These are phyloP conservation scores for Leptosphaerulina australis DNA, from an alignment of 2,329 filamentous ascomycete species.

Conservation along the genomic window DNA sequence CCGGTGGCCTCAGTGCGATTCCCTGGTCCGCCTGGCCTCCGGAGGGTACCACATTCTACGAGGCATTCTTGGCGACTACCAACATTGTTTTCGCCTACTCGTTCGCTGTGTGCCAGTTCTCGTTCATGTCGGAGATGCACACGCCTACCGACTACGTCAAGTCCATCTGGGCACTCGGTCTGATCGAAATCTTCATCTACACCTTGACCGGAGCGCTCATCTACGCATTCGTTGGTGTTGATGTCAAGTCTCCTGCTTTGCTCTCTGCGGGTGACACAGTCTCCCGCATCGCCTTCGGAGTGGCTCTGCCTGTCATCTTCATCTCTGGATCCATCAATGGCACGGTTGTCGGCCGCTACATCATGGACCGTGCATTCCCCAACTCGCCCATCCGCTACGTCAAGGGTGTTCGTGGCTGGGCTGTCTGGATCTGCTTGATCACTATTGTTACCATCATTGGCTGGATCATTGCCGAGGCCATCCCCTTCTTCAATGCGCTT, in stretches of 20 bases:
- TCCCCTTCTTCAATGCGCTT: conserved; percentile 73
- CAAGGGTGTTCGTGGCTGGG: conserved; percentile 47
- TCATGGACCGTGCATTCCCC: conserved; percentile 67
- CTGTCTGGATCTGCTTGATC: conserved; percentile 66
- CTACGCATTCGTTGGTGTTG: conserved; percentile 69
- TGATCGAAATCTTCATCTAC: conserved; percentile 66
- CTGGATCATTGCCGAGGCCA: conserved; percentile 72
- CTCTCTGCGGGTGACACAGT: conserved; percentile 65
- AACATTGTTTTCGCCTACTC: conserved; percentile 43
- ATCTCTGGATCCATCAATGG: conserved; percentile 74
- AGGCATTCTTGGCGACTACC: conserved; percentile 57
- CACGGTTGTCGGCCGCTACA: conserved; percentile 70
- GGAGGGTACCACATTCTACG: conserved; percentile 64
- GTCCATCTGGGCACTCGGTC: conserved; percentile 60
- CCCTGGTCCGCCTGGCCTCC: conserved; percentile 45
- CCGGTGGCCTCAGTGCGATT: conserved; percentile 38
- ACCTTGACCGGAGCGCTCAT: conserved; percentile 71
- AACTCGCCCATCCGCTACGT: conserved; percentile 56
- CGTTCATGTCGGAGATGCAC: conserved; percentile 70
- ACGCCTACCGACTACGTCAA: conserved; percentile 67
- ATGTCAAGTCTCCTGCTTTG: conserved; percentile 68
- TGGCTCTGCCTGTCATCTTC: conserved; percentile 74
- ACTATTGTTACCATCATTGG: conserved; percentile 65
- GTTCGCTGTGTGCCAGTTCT: conserved; percentile 72
- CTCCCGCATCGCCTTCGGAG: conserved; percentile 72